Conservation (phyloP, 495 filamentous ascomycete genomes). For the Sordaria brevicollis region DNA sequence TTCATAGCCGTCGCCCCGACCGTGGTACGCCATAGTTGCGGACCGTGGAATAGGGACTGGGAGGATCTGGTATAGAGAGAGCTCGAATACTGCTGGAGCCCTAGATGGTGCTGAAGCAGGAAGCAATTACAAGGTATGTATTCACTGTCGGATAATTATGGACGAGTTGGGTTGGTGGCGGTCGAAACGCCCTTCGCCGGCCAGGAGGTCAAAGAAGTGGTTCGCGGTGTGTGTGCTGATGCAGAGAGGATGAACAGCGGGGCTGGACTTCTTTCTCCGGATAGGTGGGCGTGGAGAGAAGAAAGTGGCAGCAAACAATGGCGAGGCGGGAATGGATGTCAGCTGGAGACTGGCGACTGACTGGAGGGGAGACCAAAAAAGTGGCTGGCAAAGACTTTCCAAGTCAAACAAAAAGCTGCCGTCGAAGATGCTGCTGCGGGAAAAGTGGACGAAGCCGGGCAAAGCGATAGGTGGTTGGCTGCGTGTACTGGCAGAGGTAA, state of each 20-base stretch:
- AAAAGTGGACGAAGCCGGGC: neutral
- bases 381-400: neutral
- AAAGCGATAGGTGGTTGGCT: neutral
- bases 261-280: neutral
- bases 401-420: neutral
- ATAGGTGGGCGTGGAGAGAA: neutral
- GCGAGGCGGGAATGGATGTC: neutral
- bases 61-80: neutral
- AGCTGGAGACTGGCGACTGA: neutral
- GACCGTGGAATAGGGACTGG: neutral
- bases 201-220: neutral
- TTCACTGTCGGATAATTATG: neutral
- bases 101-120: neutral
- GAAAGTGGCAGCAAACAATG: neutral
- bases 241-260: neutral
- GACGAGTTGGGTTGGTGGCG: neutral
- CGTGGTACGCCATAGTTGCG: conserved; percentile 39
- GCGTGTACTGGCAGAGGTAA: neutral
- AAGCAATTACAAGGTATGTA: neutral
- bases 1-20: conserved; percentile 41
- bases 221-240: neutral
- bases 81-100: neutral
- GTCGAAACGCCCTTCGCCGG: neutral
- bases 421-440: neutral
- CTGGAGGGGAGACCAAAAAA: neutral